Evolutionary conservation across 441 rosid species (phyloP).

Genomic region (Melastoma candidum): DNA sequence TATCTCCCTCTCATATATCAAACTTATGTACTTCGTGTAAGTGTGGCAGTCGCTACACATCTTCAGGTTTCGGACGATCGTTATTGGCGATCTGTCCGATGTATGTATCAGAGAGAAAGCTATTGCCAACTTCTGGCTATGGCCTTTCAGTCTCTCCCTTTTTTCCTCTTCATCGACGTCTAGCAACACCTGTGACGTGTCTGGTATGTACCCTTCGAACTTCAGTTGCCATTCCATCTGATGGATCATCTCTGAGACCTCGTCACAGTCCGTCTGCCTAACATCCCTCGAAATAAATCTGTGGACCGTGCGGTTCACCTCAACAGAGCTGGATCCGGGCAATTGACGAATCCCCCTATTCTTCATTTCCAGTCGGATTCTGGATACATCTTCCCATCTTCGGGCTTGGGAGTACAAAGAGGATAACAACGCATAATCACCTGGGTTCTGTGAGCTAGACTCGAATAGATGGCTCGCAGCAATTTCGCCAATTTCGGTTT

Average conservation of each 20-base stretch:
- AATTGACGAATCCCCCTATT: constrained; percentile 31
- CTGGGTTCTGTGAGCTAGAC: constrained; percentile 28
- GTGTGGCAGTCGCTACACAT: constrained; percentile 81
- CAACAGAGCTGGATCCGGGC: constrained; percentile 48
- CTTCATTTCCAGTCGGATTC: constrained; percentile 31
- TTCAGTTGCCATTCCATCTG: constrained; percentile 20
- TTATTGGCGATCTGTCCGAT: constrained; percentile 40
- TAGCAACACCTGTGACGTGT: constrained; percentile 38
- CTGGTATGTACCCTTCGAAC: constrained; percentile 38
- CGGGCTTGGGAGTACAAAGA: constrained; percentile 41
- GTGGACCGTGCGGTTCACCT: constrained; percentile 39
- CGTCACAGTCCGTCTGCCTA: constrained; percentile 27
- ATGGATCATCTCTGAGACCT: constrained; percentile 47
- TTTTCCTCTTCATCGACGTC: constrained; percentile 71
- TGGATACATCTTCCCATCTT: constrained; percentile 48
- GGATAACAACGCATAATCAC: constrained; percentile 45
- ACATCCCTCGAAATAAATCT: constrained; percentile 60
- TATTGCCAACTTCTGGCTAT: constrained; percentile 71
- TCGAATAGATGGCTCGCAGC: constrained; percentile 36
- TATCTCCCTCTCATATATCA: constrained; percentile 50
- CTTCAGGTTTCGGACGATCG: constrained; percentile 40
- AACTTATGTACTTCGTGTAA: constrained; percentile 50
- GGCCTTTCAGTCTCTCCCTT: constrained; percentile 54
- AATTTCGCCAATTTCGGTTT: constrained; percentile 33
- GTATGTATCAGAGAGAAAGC: constrained; percentile 55